A percentile compares a stretch with the other conserved stretches of the same genome.
Conservation (phyloP, 495 filamentous ascomycete genomes). For the Talaromyces thailandensis region DNA sequence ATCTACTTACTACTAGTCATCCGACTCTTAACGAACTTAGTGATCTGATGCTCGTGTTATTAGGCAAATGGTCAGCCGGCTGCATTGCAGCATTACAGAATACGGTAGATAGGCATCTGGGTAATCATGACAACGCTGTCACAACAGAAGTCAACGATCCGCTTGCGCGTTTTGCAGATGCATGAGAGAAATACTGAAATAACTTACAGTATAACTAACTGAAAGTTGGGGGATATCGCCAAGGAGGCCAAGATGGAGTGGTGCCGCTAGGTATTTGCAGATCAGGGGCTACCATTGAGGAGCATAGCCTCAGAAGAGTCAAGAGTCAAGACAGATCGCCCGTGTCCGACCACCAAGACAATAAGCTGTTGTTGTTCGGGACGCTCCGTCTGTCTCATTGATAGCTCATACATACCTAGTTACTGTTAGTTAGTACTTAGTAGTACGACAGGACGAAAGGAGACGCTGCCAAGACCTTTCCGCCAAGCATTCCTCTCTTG, state of each 20-base stretch:
- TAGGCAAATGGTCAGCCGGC: not conserved
- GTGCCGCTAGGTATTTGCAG: slow-evolving; percentile 4
- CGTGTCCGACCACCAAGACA: not conserved
- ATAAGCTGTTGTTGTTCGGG: not conserved
- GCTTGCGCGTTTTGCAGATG: not conserved
- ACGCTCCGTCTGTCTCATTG: not conserved
- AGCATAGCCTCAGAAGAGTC: slow-evolving; percentile 5
- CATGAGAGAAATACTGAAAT: not conserved
- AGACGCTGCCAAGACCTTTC: not conserved
- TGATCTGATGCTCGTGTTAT: not conserved
- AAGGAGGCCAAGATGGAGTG: not conserved
- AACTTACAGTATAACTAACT: too few species aligned
- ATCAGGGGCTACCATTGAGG: slow-evolving; percentile 3
- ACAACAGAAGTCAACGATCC: not conserved
- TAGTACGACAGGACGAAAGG: not conserved
- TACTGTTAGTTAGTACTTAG: too few species aligned
- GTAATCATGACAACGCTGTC: not conserved
- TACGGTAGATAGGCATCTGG: not conserved
- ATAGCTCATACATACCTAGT: too few species aligned
- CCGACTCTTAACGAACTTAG: not conserved
- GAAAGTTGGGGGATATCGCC: not conserved
- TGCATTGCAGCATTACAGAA: not conserved
- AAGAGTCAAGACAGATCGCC: not conserved
- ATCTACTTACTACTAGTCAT: too few species aligned
- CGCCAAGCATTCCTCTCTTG: slow-evolving; percentile 4